Evolutionary conservation across 768 basidiomycete species (phyloP).

Genomic region (Auricularia heimuer): DNA sequence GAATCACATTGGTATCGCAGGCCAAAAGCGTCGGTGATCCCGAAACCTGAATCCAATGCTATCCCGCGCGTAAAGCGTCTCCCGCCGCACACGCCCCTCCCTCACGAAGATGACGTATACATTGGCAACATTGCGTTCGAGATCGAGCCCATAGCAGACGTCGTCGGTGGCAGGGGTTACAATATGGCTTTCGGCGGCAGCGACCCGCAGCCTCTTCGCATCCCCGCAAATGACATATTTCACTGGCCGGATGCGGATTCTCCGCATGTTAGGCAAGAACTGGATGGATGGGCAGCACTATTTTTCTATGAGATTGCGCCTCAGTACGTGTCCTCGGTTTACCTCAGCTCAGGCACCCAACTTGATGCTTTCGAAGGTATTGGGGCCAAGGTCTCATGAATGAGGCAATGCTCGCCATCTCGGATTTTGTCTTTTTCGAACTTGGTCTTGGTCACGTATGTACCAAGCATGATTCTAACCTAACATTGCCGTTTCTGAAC

Average conservation of each 20-base stretch:
- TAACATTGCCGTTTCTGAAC: neutral
- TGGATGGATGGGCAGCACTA: neutral
- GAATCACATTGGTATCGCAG: neutral
- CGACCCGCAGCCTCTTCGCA: neutral
- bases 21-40: neutral
- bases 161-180: neutral
- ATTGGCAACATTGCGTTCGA: neutral
- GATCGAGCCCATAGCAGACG: neutral
- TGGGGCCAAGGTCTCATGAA: neutral
- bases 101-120: neutral
- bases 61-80: neutral
- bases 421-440: neutral
- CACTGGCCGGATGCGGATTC: neutral
- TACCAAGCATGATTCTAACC: neutral
- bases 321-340: neutral
- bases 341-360: neutral
- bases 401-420: neutral
- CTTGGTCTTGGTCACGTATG: neutral
- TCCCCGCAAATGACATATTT: neutral
- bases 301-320: neutral
- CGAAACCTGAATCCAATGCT: neutral
- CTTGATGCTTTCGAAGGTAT: neutral
- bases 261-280: neutral
- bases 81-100: neutral
- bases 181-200: neutral